A percentile compares a stretch with the other conserved stretches of the same genome.
These are phyloP conservation scores for Penicillium bovifimosum DNA, from an alignment of 495 filamentous ascomycete species.

Conservation along the genomic window DNA sequence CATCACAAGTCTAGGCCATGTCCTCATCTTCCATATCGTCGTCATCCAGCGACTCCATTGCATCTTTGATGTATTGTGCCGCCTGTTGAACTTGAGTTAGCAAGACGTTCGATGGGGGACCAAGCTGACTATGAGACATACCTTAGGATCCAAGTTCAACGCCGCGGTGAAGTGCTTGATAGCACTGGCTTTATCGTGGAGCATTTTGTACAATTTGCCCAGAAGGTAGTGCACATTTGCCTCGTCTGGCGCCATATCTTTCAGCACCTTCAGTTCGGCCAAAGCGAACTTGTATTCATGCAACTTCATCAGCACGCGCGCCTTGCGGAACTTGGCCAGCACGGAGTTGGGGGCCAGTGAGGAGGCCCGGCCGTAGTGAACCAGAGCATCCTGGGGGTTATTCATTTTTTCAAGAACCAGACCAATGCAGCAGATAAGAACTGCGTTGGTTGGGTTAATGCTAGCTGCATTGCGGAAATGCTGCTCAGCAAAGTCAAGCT, in stretches of 20 bases:
- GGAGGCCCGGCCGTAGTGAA: slow-evolving; percentile 73
- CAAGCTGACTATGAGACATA: slow-evolving; percentile 30
- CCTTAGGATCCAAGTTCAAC: slow-evolving; percentile 94
- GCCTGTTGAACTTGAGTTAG: slow-evolving; percentile 52
- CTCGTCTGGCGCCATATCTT: slow-evolving; percentile 88
- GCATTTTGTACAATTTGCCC: slow-evolving; percentile 76
- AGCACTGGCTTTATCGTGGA: slow-evolving; percentile 72
- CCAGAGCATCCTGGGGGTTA: slow-evolving; percentile 67
- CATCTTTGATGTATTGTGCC: slow-evolving; percentile 83
- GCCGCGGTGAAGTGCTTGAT: slow-evolving; percentile 92
- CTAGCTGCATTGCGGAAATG: slow-evolving; percentile 81
- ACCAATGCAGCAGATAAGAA: slow-evolving; percentile 87
- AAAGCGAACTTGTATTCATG: slow-evolving; percentile 65
- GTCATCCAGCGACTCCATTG: slow-evolving; percentile 84
- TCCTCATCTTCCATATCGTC: slow-evolving; percentile 73
- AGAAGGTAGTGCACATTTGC: slow-evolving; percentile 93
- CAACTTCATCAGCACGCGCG: slow-evolving; percentile 77
- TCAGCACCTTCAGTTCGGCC: slow-evolving; percentile 71
- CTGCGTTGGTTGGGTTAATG: slow-evolving; percentile 88
- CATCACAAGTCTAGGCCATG: slow-evolving; percentile 34
- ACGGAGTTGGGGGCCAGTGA: slow-evolving; percentile 75
- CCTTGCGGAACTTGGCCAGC: slow-evolving; percentile 83
- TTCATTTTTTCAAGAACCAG: slow-evolving; percentile 82
- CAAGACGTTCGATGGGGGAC: slow-evolving; percentile 4
- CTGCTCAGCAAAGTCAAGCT: slow-evolving; percentile 80